Conservation (phyloP, 805 yeast genomes). For the Candida anglica region DNA sequence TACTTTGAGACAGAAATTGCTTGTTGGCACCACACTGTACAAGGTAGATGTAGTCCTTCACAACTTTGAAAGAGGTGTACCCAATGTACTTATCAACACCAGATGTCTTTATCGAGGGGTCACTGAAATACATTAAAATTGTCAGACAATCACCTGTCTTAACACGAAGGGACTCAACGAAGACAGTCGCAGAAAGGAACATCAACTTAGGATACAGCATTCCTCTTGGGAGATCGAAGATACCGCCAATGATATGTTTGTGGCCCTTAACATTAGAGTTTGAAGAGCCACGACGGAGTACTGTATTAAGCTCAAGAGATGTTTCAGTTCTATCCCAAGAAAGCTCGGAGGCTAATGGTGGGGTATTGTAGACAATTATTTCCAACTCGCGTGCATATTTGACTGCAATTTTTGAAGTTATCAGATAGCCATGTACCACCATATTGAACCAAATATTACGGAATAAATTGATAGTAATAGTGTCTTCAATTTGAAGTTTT, state of each 20-base stretch:
- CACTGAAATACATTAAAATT: constrained; percentile 76
- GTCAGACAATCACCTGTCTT: constrained; percentile 78
- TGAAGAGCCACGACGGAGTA: constrained; percentile 84
- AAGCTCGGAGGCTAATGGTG: constrained; percentile 79
- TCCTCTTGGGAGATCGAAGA: constrained; percentile 46
- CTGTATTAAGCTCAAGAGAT: constrained; percentile 86
- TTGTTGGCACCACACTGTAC: constrained; percentile 51
- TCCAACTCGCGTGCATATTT: constrained; percentile 47
- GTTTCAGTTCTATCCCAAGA: constrained; percentile 85
- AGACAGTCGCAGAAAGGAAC: constrained; percentile 79
- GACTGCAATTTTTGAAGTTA: constrained; percentile 49
- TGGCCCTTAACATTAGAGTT: constrained; percentile 76
- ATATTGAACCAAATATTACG: constrained; percentile 93
- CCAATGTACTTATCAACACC: constrained; percentile 69
- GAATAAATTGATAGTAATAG: constrained; percentile 54
- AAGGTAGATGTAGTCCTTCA: constrained; percentile 50
- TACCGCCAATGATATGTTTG: constrained; percentile 52
- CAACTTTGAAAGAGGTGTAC: constrained; percentile 56
- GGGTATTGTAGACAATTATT: constrained; percentile 80
- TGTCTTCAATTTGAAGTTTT: constrained; percentile 44
- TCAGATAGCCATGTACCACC: constrained; percentile 85
- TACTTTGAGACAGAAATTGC: constrained; percentile 51
- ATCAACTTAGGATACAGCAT: constrained; percentile 74
- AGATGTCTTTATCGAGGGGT: constrained; percentile 64
- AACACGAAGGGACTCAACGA: constrained; percentile 77